Base-by-base conservation (phyloP, 768 basidiomycete genomes). In the Mycena maculata region DNA sequence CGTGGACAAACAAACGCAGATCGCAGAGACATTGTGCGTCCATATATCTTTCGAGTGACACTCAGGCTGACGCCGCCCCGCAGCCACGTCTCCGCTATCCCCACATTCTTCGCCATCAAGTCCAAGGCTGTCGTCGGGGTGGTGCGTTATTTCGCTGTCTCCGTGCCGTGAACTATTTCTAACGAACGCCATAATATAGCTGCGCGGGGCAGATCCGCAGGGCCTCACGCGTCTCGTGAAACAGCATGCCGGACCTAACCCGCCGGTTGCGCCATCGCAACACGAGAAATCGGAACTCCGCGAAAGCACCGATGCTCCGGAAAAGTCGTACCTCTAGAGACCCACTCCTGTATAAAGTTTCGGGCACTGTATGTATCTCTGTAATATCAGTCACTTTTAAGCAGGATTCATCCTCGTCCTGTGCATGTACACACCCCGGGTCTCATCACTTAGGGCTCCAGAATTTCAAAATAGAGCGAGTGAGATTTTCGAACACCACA, bases 31-130 rank as follows among this genome's bases (percentile, higher is more conserved):
- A 39, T 67, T 71, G 69, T 66, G 39, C 11, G 69, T 36, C n/a
- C 20, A 1, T 41, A 2, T 36, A n/a, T 28, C 18, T 31, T 7
- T 18, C 4, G 27, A 11, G 3, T 4, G 22, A 30, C 25, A 8
- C 27, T 50, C 54, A 25, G n/a, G n/a, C n/a, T 63, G 45, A 63
- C 31, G 55, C 4, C 47, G 13, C 27, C 13, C 8, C 25, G 15
- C 38, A 65, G 68, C 45, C 54, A 68, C 45, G 61, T 73, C 33
- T 48, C 60, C 27, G 72, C 72, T 1, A 73, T 73, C 70, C 72
- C 72, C 23, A 73, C 72, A 0, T 73, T 73, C 59, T 62, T 70
- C 27, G 72, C 68, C 9, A 70, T 73, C 7, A 73, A 71, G 23
- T 27, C 60, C 1, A 47, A 69, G 11, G 33, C 23, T 41, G 69